Base-by-base conservation (phyloP, 495 filamentous ascomycete genomes). In the Daldinia childiae region DNA sequence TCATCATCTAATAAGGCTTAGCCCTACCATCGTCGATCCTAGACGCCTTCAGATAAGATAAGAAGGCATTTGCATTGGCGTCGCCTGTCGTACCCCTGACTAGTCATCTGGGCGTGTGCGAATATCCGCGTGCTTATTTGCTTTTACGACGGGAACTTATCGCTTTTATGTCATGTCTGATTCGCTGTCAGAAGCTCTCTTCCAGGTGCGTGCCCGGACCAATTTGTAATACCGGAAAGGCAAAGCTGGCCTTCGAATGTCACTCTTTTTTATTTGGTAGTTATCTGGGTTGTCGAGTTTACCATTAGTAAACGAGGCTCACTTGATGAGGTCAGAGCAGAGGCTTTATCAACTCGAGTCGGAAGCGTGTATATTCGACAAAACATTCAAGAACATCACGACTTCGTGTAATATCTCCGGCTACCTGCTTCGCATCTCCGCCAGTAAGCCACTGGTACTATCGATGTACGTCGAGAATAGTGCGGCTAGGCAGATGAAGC, bases 11-110 rank as follows among this genome's bases (percentile, higher is more conserved):
- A 50, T 34, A 56, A 64, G 50, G 30, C 57, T 62, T 68, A 52
- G 57, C 45, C 56, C 51, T 58, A 34, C 21, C 14, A n/a, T 41
- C 43, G 9, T 58, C 29, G 36, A 62, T 59, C 64, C 65, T 26
- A 11, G 29, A 15, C 36, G 30, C 41, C 26, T 27, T 34, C 36
- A 71, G 72, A 74, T 74, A 74, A 74, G 68, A 51, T 26, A 52
- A 61, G 30, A 43, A 26, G 58, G 54, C 54, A 36, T 59, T 58
- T 30, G 15, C 30, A 11, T 39, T 64, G 24, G 36, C 21, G 36
- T 36, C 36, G 38, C 29, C 21, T 56, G 50, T 26, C 50, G 26
- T 21, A 56, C 19, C 24, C 45, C 29, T 9, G 50, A 51, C 26
- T 32, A 57, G 48, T 62, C 45, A 50, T 38, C 58, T 43, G 48